Evolutionary conservation across 202 grass and related monocot genomes (phyloP), one percentile per base, ranked within the genome.

Genomic region (Saccharum hybrid): DNA sequence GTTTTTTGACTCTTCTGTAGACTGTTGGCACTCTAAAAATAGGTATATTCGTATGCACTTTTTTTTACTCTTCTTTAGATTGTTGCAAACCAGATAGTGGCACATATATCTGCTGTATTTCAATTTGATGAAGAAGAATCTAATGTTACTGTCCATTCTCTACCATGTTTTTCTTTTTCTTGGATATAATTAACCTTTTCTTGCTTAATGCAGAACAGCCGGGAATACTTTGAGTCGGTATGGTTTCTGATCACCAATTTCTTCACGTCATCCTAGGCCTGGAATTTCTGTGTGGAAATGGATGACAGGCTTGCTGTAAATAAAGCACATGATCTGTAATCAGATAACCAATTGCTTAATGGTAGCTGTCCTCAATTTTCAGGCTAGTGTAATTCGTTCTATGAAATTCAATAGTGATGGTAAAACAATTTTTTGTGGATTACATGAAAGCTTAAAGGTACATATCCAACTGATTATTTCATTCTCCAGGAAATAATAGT

Each of bases 391-490:
- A 83, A 91, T 98, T 42, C 87, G 87, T 69, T 92, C 91, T 36
- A 90, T 98, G 96, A 92, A 82, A 66, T 98, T 98, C 70, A 93
- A 98, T 84, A 88, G 75, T 83, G 92, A 98, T 66, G 96, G 91
- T 79, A 95, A 83, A 89, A 63, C 89, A 52, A 86, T 98, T 54
- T 88, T 95, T 88, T 94, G 92, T 83, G 96, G 92, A 70, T 88
- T 98, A 52, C 93, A 98, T 87, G 92, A 93, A 90, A 98, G 78
- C 68, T 84, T 97, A 76, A 97, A 97, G 92, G 92, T 94, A 90
- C 1, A 46, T 80, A 23, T 62, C 71, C 39, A 73, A 72, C 13
- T 79, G 23, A 78, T 37, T 8, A 66, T 78, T 82, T 71, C 23
- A 70, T 83, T 59, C 11, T n/a, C 37, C 7, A 19, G 37, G 22